Evolutionary conservation across 1,284 basidiomycete genomes (phyloP).

Genomic region (Xanthoconium separans): DNA sequence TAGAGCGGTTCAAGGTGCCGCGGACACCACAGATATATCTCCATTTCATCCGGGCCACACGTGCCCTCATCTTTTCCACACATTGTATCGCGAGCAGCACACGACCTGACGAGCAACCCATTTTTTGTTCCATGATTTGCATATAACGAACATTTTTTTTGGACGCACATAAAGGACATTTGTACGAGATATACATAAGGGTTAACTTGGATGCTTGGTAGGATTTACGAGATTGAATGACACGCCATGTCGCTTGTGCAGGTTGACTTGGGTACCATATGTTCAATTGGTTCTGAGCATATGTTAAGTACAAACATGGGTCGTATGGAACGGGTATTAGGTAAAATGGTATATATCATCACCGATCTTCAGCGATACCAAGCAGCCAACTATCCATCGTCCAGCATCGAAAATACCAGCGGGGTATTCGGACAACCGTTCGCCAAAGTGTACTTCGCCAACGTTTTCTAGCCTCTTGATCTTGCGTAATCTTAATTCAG

Average conservation of each 20-base stretch:
- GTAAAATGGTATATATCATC: too few species aligned
- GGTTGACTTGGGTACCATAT: too few species aligned
- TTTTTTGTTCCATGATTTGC: background rate
- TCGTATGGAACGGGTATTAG: background rate
- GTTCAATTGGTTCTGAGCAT: too few species aligned
- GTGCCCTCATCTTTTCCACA: slow-evolving; percentile 1
- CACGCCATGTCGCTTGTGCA: too few species aligned
- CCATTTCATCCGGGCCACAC: slow-evolving; percentile 11
- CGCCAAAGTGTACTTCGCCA: background rate
- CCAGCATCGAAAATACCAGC: background rate
- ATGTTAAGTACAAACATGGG: slow-evolving; percentile 2
- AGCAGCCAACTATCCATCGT: slow-evolving; percentile 7
- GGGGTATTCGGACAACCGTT: background rate
- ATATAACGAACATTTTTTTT: slow-evolving; percentile 6
- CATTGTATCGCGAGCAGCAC: slow-evolving; percentile 10
- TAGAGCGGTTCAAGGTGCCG: slow-evolving; percentile 1
- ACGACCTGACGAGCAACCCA: slow-evolving; percentile 5
- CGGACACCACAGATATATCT: slow-evolving; percentile 19
- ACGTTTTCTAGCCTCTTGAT: slow-evolving; percentile 14
- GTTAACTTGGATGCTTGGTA: background rate
- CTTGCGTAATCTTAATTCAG: slow-evolving; percentile 27
- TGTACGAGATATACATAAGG: background rate
- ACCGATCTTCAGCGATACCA: too few species aligned
- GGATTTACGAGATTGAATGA: too few species aligned
- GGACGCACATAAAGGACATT: slow-evolving; percentile 4